These are phyloP conservation scores for Tillandsia fasciculata DNA, from an alignment of 176 grass and related monocot genomes.

Conservation along the genomic window DNA sequence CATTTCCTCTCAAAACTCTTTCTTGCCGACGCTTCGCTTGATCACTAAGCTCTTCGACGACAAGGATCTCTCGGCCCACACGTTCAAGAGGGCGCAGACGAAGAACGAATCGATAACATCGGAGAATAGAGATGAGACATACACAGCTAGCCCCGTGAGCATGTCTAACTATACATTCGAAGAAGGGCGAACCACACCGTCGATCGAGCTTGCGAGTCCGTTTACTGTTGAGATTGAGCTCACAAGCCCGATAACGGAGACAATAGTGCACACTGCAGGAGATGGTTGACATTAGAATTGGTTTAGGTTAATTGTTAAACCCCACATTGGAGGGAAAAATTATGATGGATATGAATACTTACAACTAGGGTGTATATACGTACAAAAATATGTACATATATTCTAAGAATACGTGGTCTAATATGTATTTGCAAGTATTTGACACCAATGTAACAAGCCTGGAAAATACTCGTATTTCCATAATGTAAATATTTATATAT, in stretches of 20 bases:
- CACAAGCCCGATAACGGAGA: background rate
- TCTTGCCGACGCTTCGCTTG: background rate
- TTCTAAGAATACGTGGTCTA: no score
- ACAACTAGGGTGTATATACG: no score
- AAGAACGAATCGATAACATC: background rate
- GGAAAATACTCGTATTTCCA: no score
- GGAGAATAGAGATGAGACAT: background rate
- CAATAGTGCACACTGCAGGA: no score
- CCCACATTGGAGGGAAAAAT: no score
- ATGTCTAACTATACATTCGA: slow-evolving; percentile 11
- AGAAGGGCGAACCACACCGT: background rate
- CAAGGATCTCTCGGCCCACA: slow-evolving; percentile 14
- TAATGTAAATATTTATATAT: no score
- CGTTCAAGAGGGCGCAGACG: background rate
- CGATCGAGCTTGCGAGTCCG: background rate
- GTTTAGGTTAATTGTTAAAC: no score
- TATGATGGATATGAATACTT: no score
- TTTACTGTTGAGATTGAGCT: background rate
- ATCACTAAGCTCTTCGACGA: slow-evolving; percentile 19
- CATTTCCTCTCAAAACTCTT: slow-evolving; percentile 4
- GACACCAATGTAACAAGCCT: no score
- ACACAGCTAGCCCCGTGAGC: slow-evolving; percentile 8
- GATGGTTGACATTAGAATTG: no score
- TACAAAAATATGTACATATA: no score
- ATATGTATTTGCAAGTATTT: no score